Conservation (phyloP, 306 rosid species). For the peach (Prunus persica) region DNA sequence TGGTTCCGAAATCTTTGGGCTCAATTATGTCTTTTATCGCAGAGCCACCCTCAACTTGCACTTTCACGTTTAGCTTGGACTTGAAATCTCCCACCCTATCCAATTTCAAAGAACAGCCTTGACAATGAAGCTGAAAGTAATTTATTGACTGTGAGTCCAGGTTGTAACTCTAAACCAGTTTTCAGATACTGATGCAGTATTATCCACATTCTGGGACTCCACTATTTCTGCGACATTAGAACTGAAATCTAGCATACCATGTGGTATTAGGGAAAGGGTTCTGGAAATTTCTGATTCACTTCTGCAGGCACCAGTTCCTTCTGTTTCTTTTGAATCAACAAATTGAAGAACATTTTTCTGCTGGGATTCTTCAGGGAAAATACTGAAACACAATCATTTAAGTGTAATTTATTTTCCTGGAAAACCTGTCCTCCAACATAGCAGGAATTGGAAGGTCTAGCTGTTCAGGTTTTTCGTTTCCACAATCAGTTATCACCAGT, state of each 20-base stretch:
- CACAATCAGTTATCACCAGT: too few relatives aligned
- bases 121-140: constrained; percentile 9
- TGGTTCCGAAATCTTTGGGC: not conserved
- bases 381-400: not conserved
- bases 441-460: constrained; percentile 8
- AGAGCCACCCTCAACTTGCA: constrained; percentile 17
- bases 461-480: too few relatives aligned
- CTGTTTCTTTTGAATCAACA: constrained; percentile 5
- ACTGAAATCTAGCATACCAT: constrained; percentile 15
- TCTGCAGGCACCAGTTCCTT: constrained; percentile 13
- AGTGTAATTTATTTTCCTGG: constrained; percentile 1
- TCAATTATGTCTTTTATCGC: not conserved
- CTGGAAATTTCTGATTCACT: constrained; percentile 14
- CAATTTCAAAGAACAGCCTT: constrained; percentile 9
- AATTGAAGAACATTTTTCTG: not conserved
- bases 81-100: constrained; percentile 11
- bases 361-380: constrained; percentile 1
- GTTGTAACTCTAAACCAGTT: constrained; percentile 11
- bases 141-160: constrained; percentile 11
- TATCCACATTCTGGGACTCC: constrained; percentile 4
- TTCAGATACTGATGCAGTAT: not conserved
- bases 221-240: constrained; percentile 9
- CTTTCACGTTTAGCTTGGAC: not conserved
- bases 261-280: constrained; percentile 9
- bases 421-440: constrained; percentile 19